phyloP scores from a whole-genome alignment of 2,329 filamentous ascomycete species.

The Aspergillus japonicus region DNA sequence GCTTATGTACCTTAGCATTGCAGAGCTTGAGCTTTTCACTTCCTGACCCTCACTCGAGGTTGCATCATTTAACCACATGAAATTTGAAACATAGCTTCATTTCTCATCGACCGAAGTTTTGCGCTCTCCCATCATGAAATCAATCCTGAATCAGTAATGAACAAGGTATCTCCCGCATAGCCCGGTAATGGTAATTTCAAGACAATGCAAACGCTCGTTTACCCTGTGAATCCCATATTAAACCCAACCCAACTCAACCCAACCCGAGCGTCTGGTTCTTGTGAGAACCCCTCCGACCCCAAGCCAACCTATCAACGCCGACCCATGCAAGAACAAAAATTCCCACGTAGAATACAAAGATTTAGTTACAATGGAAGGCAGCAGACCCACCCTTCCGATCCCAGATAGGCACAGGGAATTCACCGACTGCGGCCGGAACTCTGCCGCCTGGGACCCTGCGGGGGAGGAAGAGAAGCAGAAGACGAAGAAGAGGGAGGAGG shows the following conservation, averaged over 20 bases:
- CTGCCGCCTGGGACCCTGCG: conserved; percentile 9
- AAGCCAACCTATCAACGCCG: background rate
- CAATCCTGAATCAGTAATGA: no score
- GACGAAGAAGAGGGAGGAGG: background rate
- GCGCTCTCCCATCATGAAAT: no score
- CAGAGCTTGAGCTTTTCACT: no score
- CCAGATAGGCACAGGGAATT: background rate
- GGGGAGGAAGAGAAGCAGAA: background rate
- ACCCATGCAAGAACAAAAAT: background rate
- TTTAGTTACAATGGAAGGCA: background rate
- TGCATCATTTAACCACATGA: no score
- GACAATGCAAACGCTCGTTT: no score
- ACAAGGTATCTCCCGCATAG: no score
- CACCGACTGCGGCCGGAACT: conserved; percentile 15
- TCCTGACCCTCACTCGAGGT: no score
- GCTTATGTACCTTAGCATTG: no score
- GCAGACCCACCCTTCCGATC: background rate
- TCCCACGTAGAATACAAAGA: background rate
- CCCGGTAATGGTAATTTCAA: no score
- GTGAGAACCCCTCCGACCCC: background rate
- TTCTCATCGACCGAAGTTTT: no score
- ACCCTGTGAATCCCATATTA: no score
- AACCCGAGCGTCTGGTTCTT: background rate
- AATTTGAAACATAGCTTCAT: no score
- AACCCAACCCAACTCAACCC: background rate